Evolutionary conservation across 202 grass and related monocot species (phyloP), one percentile per base, ranked within the genome.

Genomic region (Carex sylvatica): DNA sequence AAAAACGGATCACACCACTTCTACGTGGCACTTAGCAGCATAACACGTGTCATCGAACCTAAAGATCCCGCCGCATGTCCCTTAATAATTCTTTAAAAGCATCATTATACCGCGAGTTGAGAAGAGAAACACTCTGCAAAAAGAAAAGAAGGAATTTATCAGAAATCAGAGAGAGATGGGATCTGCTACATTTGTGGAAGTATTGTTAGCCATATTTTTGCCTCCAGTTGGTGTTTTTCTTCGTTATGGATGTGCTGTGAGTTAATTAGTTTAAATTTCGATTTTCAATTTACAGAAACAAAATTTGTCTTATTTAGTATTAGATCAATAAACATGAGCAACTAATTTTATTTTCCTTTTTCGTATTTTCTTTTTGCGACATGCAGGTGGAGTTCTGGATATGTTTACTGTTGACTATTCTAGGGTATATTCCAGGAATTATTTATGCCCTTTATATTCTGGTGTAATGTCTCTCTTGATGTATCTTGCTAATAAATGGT

Each of bases 161-260:
- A 58, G n/a, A 33, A 11, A 70, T 65, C 55, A 63, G 7, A 30
- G 30, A 86, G 73, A 3, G 44, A 98, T 98, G 95, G 95, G 90
- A 2, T 79, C 95, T 33, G 95, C 85, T 38, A 98, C 95, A 52
- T 87, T 95, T 85, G 6, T 98, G 44, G 95, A 98, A 81, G 80
- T 98, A 58, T 76, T 98, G 79, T 84, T 98, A 22, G 95, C 95
- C 82, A 91, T 95, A 65, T 64, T 98, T 62, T 90, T 98, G 76
- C 95, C 95, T 76, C 95, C 95, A 8, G 87, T 98, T 73, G 92
- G 95, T 63, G 92, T 98, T 91, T 95, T 95, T 88, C 86, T 98
- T 18, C 95, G 95, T 70, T 98, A 88, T 79, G 95, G 95, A 83
- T 86, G 84, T 65, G 95, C 88, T 3, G 92, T 95, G 91, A 91